phyloP scores from a whole-genome alignment of 257 asterid species.

The Eucommia ulmoides region DNA sequence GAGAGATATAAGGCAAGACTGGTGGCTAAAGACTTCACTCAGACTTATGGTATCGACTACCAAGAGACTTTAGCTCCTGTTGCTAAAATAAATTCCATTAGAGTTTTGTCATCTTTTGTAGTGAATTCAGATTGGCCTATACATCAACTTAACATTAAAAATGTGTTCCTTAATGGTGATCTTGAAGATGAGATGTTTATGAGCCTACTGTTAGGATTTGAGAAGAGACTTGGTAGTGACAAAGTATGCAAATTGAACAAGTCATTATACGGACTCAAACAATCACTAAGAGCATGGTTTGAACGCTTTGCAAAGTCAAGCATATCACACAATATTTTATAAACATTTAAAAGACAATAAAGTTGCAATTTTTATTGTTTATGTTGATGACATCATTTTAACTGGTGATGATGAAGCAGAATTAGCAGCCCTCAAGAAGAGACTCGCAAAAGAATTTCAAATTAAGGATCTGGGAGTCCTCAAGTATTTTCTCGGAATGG shows the following conservation, averaged over 20 bases:
- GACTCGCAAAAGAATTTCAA: not conserved
- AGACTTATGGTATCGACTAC: not conserved
- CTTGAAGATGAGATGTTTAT: not conserved
- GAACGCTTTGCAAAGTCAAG: not conserved
- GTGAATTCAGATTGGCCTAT: not conserved
- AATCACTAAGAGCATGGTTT: not conserved
- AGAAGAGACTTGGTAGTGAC: not conserved
- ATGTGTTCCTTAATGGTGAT: not conserved
- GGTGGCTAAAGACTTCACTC: not conserved
- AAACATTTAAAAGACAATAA: not conserved
- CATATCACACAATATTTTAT: not conserved
- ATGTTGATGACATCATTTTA: not conserved
- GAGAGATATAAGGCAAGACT: not conserved
- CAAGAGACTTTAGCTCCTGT: not conserved
- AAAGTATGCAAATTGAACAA: not conserved
- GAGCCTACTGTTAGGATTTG: not conserved
- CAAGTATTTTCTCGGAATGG: not conserved
- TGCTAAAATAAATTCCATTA: not conserved
- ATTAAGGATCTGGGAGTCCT: not conserved
- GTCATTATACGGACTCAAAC: not conserved
- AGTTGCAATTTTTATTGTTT: not conserved
- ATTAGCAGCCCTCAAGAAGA: not conserved
- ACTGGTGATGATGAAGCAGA: not conserved
- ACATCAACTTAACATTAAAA: not conserved
- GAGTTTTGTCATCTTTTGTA: not conserved